Conservation (phyloP, 495 filamentous ascomycete genomes). For the Chaetomium tenue region DNA sequence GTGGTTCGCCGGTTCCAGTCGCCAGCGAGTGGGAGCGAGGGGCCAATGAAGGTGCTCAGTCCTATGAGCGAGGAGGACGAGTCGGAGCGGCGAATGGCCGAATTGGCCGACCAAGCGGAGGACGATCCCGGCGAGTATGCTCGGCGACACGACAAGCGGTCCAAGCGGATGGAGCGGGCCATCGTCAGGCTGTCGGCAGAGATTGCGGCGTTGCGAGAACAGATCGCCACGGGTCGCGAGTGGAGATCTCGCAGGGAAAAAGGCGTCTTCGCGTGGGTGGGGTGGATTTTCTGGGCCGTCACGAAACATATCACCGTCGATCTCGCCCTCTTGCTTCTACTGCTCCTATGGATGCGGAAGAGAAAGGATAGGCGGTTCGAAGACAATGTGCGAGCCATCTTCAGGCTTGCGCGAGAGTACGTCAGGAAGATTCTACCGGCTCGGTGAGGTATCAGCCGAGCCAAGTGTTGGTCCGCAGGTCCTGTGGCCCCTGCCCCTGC, state of each 20-base stretch:
- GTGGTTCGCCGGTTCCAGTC: conserved; percentile 44
- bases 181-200: conserved; percentile 89
- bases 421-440: conserved; percentile 54
- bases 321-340: conserved; percentile 61
- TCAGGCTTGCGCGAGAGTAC: conserved; percentile 60
- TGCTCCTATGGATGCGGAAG: conserved; percentile 76
- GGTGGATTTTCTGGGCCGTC: conserved; percentile 67
- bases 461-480: background rate
- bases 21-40: conserved; percentile 49
- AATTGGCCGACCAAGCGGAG: conserved; percentile 39
- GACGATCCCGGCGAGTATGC: conserved; percentile 48
- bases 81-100: conserved; percentile 51
- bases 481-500: background rate
- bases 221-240: conserved; percentile 69
- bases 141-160: conserved; percentile 62
- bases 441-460: conserved; percentile 39
- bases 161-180: conserved; percentile 77
- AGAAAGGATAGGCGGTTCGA: conserved; percentile 76
- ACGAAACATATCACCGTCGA: conserved; percentile 74
- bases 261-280: conserved; percentile 64
- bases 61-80: conserved; percentile 80
- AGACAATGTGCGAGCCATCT: conserved; percentile 64
- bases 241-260: conserved; percentile 54
- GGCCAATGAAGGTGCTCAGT: conserved; percentile 66
- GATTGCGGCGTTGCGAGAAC: conserved; percentile 88